Evolutionary conservation across 257 asterid species (phyloP), one percentile per base, ranked within the genome.

Genomic region (Cynanchum wilfordii): DNA sequence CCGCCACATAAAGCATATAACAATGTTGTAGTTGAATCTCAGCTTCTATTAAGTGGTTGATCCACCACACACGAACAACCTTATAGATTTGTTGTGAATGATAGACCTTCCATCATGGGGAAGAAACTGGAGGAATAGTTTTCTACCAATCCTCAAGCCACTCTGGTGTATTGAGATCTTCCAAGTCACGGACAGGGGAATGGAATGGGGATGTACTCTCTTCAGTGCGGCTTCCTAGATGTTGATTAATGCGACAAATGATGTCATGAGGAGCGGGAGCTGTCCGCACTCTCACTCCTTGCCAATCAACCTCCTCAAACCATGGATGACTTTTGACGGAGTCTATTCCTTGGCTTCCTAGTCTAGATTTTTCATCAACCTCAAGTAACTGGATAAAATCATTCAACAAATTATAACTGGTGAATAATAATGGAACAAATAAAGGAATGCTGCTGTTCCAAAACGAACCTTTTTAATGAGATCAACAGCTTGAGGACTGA

Each of bases 131-230:
- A 67, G 40, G 24, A 30, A 25, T 60, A 20, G 24, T 20, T 20
- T 24, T 72, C 83, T 90, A 93, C 95, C 97, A 93, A 72, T 87
- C 95, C 72, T 90, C 89, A 62, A 93, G 93, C 98, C 98, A 93
- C 70, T 87, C 93, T 45, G 95, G 88, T 42, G 85, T 80, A 81
- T 86, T 83, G 17, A 89, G 82, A 70, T 93, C 95, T 62, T 80
- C 90, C 40, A 67, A n/a, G 59, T 87, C 86, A 57, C 40, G 79
- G 36, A 33, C 17, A 22, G 97, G 89, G 64, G 92, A 85, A 68
- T 68, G 72, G 38, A 74, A 22, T 19, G 86, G 81, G 59, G 82
- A 75, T 55, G 45, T 58, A 30, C 17, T 78, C 56, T 85, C 91
- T 36, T 85, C 93, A 3, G 73, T 72, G 75, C 38, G 90, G 72